Percentiles rank a stretch among this genome's conserved stretches.
Evolutionary conservation across 805 yeast genomes (phyloP).

Genomic region (Yarrowia hollandica): DNA sequence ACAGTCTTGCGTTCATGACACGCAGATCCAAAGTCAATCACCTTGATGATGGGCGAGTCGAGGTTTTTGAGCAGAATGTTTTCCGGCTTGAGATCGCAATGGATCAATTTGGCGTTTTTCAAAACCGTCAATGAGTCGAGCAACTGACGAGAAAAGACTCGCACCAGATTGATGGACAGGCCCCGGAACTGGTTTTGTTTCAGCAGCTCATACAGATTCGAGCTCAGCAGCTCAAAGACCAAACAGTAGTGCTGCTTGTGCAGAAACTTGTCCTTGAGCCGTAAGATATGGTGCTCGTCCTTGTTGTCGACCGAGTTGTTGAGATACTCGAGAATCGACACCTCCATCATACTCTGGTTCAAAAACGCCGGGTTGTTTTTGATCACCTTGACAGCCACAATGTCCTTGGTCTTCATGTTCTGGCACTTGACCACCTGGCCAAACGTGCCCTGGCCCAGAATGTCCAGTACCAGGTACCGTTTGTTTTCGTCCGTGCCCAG

Average conservation of each 20-base stretch:
- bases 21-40: slow-evolving; percentile 95
- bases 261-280: slow-evolving; percentile 82
- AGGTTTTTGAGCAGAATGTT: slow-evolving; percentile 78
- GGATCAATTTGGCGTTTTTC: slow-evolving; percentile 82
- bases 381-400: slow-evolving; percentile 92
- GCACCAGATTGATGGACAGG: slow-evolving; percentile 72
- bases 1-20: slow-evolving; percentile 88
- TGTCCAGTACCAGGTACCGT: slow-evolving; percentile 83
- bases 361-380: slow-evolving; percentile 88
- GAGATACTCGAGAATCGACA: slow-evolving; percentile 76
- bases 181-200: slow-evolving; percentile 95
- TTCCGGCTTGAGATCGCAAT: slow-evolving; percentile 97
- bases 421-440: slow-evolving; percentile 98
- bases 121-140: slow-evolving; percentile 77
- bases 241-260: slow-evolving; percentile 91
- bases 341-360: slow-evolving; percentile 90
- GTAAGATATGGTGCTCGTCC: slow-evolving; percentile 72
- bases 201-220: slow-evolving; percentile 84
- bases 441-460: slow-evolving; percentile 95
- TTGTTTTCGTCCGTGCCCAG: slow-evolving; percentile 83
- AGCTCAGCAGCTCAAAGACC: slow-evolving; percentile 85
- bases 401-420: slow-evolving; percentile 70
- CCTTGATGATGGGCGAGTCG: slow-evolving; percentile 82
- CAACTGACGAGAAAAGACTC: slow-evolving; percentile 75
- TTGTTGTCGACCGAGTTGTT: slow-evolving; percentile 68